Percentiles rank a stretch among this genome's conserved stretches.
Conservation (phyloP, 495 filamentous ascomycete species). For the Penicillium coffeae region DNA sequence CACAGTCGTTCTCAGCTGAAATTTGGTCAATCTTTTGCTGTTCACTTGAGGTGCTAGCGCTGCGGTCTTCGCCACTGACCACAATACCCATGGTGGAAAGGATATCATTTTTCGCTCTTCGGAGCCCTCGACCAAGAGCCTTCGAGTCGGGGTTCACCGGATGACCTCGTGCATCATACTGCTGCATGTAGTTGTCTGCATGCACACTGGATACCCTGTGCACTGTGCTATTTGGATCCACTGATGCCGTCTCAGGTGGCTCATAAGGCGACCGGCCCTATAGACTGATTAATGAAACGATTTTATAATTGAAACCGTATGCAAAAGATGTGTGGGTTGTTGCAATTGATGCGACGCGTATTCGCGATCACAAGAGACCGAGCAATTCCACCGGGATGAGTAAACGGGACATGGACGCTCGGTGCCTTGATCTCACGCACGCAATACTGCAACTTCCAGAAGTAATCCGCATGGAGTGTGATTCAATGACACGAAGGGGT, state of each 20-base stretch:
- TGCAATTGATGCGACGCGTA: too few species aligned
- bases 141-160: constrained; percentile 59
- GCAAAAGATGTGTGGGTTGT: too few species aligned
- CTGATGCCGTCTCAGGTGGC: constrained; percentile 39
- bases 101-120: constrained; percentile 55
- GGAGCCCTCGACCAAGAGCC: constrained; percentile 36
- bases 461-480: too few species aligned
- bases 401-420: too few species aligned
- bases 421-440: too few species aligned
- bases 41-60: constrained; percentile 29
- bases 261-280: constrained; percentile 74
- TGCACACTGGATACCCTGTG: constrained; percentile 35
- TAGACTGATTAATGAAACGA: constrained; percentile 18
- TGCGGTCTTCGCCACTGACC: constrained; percentile 42
- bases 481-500: constrained; percentile 12
- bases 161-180: constrained; percentile 68
- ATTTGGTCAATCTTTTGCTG: constrained; percentile 41
- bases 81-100: constrained; percentile 54
- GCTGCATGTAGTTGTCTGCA: constrained; percentile 51
- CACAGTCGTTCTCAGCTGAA: constrained; percentile 47
- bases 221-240: constrained; percentile 16
- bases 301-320: not conserved
- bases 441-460: too few species aligned
- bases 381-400: too few species aligned
- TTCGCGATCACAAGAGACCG: too few species aligned